Conservation (phyloP, 116 monocot species). For the Trichopus zeylanicus region DNA sequence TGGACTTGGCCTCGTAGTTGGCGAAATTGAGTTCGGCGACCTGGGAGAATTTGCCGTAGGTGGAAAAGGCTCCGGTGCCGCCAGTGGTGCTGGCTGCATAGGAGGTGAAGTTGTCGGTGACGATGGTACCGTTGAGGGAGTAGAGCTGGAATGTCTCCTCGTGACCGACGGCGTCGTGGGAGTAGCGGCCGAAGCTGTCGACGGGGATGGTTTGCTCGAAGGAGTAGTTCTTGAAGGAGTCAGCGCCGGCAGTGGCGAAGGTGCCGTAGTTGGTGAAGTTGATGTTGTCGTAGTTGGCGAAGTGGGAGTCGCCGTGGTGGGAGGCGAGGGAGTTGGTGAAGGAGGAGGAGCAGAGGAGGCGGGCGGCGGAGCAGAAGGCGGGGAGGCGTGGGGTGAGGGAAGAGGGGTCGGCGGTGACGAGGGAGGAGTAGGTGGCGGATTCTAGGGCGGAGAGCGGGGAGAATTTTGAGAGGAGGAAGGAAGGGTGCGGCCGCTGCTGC, state of each 20-base stretch:
- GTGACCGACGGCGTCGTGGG: conserved; percentile 28
- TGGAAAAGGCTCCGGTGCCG: conserved; percentile 30
- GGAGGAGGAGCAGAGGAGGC: conserved; percentile 12
- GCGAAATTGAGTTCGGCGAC: conserved; percentile 35
- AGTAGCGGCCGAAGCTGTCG: conserved; percentile 53
- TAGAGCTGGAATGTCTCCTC: conserved; percentile 36
- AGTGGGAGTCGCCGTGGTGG: conserved; percentile 10
- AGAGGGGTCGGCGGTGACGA: conserved; percentile 1
- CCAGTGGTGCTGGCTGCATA: conserved; percentile 33
- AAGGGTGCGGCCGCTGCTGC: conserved; percentile 12
- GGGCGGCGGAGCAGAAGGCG: conserved; percentile 22
- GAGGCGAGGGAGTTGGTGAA: background rate
- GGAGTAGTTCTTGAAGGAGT: conserved; percentile 52
- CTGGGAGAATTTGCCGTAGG: conserved; percentile 31
- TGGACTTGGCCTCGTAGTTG: conserved; percentile 35
- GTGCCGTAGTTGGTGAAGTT: conserved; percentile 70
- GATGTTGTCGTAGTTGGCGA: conserved; percentile 22
- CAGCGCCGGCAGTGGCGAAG: conserved; percentile 13
- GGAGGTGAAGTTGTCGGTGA: conserved; percentile 50
- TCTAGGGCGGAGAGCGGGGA: conserved; percentile 24
- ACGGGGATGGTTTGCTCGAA: conserved; percentile 23
- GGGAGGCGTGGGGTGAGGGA: conserved; percentile 12
- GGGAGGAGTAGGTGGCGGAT: conserved; percentile 13
- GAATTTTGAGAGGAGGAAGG: conserved; percentile 28
- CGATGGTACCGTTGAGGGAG: conserved; percentile 39